Conservation (phyloP, 2,329 filamentous ascomycete species). For the Pestalotiopsis sp. region DNA sequence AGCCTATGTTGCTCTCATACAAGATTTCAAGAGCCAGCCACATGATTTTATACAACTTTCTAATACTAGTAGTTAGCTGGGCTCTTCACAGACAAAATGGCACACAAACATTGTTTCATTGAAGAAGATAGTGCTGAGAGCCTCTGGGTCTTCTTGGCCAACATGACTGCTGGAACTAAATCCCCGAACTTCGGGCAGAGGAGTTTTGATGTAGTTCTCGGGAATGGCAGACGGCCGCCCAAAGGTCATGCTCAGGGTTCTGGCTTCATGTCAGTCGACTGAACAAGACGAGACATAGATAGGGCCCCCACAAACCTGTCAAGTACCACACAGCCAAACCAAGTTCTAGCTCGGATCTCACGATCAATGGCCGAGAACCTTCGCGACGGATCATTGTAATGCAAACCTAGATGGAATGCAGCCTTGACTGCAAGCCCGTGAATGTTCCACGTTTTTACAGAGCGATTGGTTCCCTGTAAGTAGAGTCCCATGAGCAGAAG, state of each 20-base stretch:
- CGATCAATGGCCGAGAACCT: conserved; percentile 42
- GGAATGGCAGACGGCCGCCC: conserved; percentile 49
- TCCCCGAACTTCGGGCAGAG: conserved; percentile 30
- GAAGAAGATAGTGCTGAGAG: conserved; percentile 32
- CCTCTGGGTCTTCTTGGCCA: conserved; percentile 13
- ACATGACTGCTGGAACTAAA: conserved; percentile 14
- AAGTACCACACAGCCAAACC: conserved; percentile 51
- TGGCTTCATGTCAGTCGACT: conserved; percentile 20
- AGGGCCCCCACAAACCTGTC: conserved; percentile 36
- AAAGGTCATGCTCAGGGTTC: conserved; percentile 53
- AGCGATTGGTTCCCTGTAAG: conserved; percentile 55
- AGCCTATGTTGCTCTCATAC: conserved; percentile 47
- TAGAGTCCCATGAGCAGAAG: conserved; percentile 53
- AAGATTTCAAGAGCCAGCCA: conserved; percentile 40
- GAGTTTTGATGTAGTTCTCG: conserved; percentile 42
- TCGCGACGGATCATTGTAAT: conserved; percentile 41
- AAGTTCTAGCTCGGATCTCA: conserved; percentile 50
- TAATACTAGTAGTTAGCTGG: conserved; percentile 15
- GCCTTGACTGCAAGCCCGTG: conserved; percentile 55
- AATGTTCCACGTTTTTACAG: conserved; percentile 54
- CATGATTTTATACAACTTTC: conserved; percentile 35
- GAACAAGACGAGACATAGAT: not conserved
- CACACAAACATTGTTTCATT: not conserved
- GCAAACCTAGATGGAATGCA: conserved; percentile 53
- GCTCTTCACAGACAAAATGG: not conserved